Percentiles rank a stretch among this genome's conserved stretches.
phyloP scores from a whole-genome alignment of 495 filamentous ascomycete genomes.

The Neurospora sp. region DNA sequence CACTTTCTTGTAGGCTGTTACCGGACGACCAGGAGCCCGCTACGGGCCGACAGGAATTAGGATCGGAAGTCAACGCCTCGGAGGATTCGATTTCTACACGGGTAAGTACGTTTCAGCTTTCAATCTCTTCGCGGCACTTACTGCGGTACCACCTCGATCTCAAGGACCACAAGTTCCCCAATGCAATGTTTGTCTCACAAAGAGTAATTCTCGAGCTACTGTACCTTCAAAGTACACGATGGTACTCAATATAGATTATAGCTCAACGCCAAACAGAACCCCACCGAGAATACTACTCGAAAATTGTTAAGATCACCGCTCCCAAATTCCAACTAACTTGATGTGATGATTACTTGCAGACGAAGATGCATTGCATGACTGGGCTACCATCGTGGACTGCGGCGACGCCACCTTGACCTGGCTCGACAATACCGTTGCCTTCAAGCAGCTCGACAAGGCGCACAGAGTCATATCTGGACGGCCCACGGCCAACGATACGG shows the following conservation, averaged over 20 bases:
- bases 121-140: not conserved
- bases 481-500: conserved; percentile 20
- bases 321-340: not conserved
- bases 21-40: conserved; percentile 58
- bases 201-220: not conserved
- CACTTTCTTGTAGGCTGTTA: not conserved
- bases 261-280: not conserved
- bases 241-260: not conserved
- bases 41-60: conserved; percentile 77
- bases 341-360: not conserved
- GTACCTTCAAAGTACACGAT: not conserved
- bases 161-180: not conserved
- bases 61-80: conserved; percentile 44
- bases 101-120: conserved; percentile 10
- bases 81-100: conserved; percentile 22
- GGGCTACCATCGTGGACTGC: conserved; percentile 52
- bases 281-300: not conserved
- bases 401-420: conserved; percentile 64
- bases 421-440: conserved; percentile 62
- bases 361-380: conserved; percentile 1
- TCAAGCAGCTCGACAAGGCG: conserved; percentile 64
- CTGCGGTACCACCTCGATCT: not conserved
- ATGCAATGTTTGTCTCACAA: not conserved
- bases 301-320: not conserved
- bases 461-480: conserved; percentile 29